Percentiles rank a stretch among this genome's conserved stretches.
These are phyloP conservation scores for Porodaedalea pini DNA, from an alignment of 1,284 basidiomycete species.

Conservation along the genomic window DNA sequence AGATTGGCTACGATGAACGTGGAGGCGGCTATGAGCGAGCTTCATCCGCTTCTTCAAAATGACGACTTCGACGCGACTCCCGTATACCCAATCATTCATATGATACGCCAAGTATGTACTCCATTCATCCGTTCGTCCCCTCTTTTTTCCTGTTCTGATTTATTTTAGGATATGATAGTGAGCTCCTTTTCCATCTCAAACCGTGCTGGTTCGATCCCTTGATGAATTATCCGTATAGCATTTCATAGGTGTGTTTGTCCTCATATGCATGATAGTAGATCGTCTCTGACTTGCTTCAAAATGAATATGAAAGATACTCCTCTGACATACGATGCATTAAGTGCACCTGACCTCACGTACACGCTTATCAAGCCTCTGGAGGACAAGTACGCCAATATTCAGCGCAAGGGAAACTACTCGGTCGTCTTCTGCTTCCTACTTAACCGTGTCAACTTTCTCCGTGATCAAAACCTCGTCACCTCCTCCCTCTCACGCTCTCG, in stretches of 20 bases:
- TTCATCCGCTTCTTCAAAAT: constrained; percentile 37
- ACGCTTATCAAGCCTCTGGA: constrained; percentile 74
- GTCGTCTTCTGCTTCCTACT: constrained; percentile 87
- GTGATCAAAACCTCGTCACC: constrained; percentile 66
- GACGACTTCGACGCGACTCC: constrained; percentile 49
- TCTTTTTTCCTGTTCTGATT: constrained; percentile 12
- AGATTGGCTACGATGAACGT: background rate
- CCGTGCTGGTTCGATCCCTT: no score
- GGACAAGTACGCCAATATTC: constrained; percentile 67
- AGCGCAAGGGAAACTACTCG: constrained; percentile 63
- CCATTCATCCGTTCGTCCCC: background rate
- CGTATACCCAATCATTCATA: constrained; percentile 73
- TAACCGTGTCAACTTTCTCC: constrained; percentile 83
- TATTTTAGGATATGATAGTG: constrained; percentile 56
- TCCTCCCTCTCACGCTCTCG: constrained; percentile 70
- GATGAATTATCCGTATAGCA: constrained; percentile 36
- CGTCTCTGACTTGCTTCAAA: constrained; percentile 13
- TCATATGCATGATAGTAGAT: background rate
- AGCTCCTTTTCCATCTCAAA: constrained; percentile 23
- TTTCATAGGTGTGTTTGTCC: constrained; percentile 50
- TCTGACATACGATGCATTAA: constrained; percentile 68
- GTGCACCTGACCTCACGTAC: constrained; percentile 82
- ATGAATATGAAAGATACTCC: constrained; percentile 58
- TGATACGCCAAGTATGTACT: constrained; percentile 53
- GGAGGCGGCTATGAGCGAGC: constrained; percentile 22